Evolutionary conservation across 2,329 filamentous ascomycete genomes (phyloP).

Genomic region (Pestalotiopsis sp.): DNA sequence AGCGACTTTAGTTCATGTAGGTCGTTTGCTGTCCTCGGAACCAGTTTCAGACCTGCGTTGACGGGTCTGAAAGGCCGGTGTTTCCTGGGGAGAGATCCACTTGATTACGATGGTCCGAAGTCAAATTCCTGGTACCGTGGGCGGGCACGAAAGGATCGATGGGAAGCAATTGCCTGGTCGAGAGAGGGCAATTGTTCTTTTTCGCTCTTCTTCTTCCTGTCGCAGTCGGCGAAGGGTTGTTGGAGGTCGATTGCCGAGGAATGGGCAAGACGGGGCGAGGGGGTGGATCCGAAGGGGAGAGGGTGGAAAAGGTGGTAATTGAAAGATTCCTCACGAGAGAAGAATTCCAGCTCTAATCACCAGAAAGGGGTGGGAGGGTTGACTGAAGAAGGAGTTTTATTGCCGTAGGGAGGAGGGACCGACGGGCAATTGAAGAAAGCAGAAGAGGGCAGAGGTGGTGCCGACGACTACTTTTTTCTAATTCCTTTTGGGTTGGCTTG

Average conservation of each 20-base stretch:
- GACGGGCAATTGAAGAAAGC: constrained; percentile 27
- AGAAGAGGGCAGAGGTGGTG: constrained; percentile 12
- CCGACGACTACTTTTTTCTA: constrained; percentile 14
- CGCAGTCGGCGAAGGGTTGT: constrained; percentile 18
- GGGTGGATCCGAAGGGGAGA: constrained; percentile 20
- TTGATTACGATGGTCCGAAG: constrained; percentile 34
- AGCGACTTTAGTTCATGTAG: constrained; percentile 33
- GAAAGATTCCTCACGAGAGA: constrained; percentile 31
- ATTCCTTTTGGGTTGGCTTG: not conserved
- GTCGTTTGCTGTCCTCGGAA: constrained; percentile 33
- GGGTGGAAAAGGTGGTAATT: constrained; percentile 27
- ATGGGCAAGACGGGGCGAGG: constrained; percentile 20
- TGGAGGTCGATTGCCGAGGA: constrained; percentile 28
- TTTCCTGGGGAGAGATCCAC: constrained; percentile 31
- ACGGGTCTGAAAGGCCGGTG: constrained; percentile 33
- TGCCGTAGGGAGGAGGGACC: not conserved
- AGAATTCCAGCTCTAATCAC: constrained; percentile 33
- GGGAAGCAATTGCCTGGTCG: constrained; percentile 19
- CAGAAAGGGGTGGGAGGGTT: constrained; percentile 9
- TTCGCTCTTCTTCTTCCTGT: constrained; percentile 18
- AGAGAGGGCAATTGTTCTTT: not conserved
- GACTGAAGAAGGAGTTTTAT: not conserved
- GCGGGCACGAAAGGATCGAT: constrained; percentile 25
- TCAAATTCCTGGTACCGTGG: constrained; percentile 35
- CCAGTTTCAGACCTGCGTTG: constrained; percentile 33